Evolutionary conservation across 1,284 basidiomycete species (phyloP).

Genomic region (Stereum hirsutum): DNA sequence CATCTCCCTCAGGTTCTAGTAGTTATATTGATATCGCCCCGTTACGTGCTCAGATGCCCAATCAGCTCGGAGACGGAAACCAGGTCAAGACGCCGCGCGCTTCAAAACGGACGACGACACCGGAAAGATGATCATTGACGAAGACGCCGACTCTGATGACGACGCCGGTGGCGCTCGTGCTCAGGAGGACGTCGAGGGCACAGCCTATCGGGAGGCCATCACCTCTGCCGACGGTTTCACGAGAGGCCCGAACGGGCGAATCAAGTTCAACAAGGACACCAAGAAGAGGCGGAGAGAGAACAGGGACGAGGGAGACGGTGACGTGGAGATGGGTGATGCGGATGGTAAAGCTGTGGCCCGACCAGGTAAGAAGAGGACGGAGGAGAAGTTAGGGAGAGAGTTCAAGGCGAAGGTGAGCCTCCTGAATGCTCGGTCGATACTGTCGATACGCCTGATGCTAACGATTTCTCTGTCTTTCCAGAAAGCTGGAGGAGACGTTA

Average conservation of each 20-base stretch:
- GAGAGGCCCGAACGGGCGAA: constrained; percentile 72
- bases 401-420: constrained; percentile 76
- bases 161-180: constrained; percentile 32
- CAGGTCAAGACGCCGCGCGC: constrained; percentile 77
- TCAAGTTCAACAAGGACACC: constrained; percentile 97
- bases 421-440: neutral
- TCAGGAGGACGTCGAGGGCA: constrained; percentile 58
- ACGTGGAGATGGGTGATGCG: constrained; percentile 65
- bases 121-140: constrained; percentile 87
- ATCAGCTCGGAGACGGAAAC: constrained; percentile 54
- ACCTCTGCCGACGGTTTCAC: constrained; percentile 86
- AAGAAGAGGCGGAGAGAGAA: constrained; percentile 74
- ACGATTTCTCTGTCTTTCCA: constrained; percentile 22
- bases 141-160: constrained; percentile 34
- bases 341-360: constrained; percentile 14
- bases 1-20: constrained; percentile 5
- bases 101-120: constrained; percentile 85
- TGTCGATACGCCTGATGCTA: neutral
- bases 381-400: constrained; percentile 70
- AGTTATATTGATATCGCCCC: too few species aligned
- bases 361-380: constrained; percentile 43
- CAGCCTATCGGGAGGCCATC: constrained; percentile 77
- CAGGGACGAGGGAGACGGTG: constrained; percentile 48
- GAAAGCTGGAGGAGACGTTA: constrained; percentile 91
- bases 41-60: constrained; percentile 39